Evolutionary conservation across 2,329 filamentous ascomycete species (phyloP), one percentile per base, ranked within the genome.

Genomic region (Alternaria ethzedia): DNA sequence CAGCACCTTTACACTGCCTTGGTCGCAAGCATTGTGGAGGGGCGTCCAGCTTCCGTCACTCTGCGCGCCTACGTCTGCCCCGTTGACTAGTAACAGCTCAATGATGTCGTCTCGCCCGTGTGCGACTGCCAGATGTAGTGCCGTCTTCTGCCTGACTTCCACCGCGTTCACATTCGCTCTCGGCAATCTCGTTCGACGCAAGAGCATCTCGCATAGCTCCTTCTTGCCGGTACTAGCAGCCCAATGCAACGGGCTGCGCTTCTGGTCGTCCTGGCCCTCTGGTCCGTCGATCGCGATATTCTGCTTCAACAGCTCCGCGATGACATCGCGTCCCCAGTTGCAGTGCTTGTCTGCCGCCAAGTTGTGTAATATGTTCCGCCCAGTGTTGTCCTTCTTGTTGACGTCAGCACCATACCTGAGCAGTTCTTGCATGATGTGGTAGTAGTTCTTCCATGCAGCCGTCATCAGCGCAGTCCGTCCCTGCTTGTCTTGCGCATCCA

Each of bases 191-290:
- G 69, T 55, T 49, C 77, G 67, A 36, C 71, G 77, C 6, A 87
- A 77, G 26, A 89, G 77, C 67, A 83, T 78, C 58, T 83, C 81
- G 17, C 83, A 84, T 11, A 88, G 78, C 30, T 81, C 79, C 54
- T 82, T 77, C 69, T 88, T 87, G 17, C 85, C 85, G 47, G 86
- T 87, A 23, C 84, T 86, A 36, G 85, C 87, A 2, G 87, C 86
- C 86, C 86, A 88, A 63, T 88, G 82, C 45, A 89, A 73, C 3
- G 87, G 84, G 28, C 85, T 86, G 12, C 87, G 81, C 10, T 83
- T 83, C 21, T 84, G 72, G 55, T 80, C 79, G 69, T 85, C 83
- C 26, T 78, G 76, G 0, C 79, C 81, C 1, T 73, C 72, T 5
- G 70, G 68, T 7, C 79, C 81, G 64, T 84, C 82, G 28, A 85